A percentile compares a stretch with the other conserved stretches of the same genome.
Conservation (phyloP, 2,329 filamentous ascomycete genomes). For the Plectosphaerella cucumerina region DNA sequence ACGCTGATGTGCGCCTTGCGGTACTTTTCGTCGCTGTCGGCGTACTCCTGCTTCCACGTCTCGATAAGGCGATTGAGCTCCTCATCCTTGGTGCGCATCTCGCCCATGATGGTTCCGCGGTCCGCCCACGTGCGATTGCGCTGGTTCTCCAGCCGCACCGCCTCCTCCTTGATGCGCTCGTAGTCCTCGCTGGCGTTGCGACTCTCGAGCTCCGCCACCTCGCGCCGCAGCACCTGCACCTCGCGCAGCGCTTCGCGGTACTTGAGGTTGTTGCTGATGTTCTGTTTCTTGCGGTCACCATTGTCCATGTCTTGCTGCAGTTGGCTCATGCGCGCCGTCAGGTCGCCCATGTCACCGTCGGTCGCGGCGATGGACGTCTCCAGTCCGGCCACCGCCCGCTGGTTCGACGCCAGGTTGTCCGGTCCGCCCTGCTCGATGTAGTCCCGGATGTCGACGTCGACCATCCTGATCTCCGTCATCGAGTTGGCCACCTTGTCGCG, state of each 20-base stretch:
- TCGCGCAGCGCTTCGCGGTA: slow-evolving; percentile 73
- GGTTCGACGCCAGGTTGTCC: slow-evolving; percentile 63
- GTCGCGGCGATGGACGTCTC: slow-evolving; percentile 61
- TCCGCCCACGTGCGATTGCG: slow-evolving; percentile 69
- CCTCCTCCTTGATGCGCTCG: slow-evolving; percentile 67
- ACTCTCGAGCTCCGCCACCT: slow-evolving; percentile 71
- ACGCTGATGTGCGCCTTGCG: slow-evolving; percentile 86
- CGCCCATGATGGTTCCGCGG: slow-evolving; percentile 69
- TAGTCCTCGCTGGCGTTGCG: slow-evolving; percentile 83
- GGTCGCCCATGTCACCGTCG: slow-evolving; percentile 62
- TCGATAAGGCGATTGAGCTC: slow-evolving; percentile 67
- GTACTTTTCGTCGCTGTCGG: slow-evolving; percentile 74
- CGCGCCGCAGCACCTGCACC: slow-evolving; percentile 60
- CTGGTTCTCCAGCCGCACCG: slow-evolving; percentile 60
- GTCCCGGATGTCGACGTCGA: slow-evolving; percentile 72
- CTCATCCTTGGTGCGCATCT: slow-evolving; percentile 79
- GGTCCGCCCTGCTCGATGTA: slow-evolving; percentile 76
- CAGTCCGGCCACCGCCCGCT: slow-evolving; percentile 63
- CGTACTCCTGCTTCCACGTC: slow-evolving; percentile 85
- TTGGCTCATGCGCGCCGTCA: slow-evolving; percentile 70
- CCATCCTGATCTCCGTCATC: slow-evolving; percentile 70
- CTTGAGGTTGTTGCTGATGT: slow-evolving; percentile 82
- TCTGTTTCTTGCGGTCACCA: slow-evolving; percentile 77
- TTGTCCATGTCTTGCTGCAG: slow-evolving; percentile 74
- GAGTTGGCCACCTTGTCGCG: slow-evolving; percentile 69